Percentiles rank a stretch among this genome's conserved stretches.
Evolutionary conservation across 2,329 filamentous ascomycete genomes (phyloP).

Genomic region (Escovopsis sp.): DNA sequence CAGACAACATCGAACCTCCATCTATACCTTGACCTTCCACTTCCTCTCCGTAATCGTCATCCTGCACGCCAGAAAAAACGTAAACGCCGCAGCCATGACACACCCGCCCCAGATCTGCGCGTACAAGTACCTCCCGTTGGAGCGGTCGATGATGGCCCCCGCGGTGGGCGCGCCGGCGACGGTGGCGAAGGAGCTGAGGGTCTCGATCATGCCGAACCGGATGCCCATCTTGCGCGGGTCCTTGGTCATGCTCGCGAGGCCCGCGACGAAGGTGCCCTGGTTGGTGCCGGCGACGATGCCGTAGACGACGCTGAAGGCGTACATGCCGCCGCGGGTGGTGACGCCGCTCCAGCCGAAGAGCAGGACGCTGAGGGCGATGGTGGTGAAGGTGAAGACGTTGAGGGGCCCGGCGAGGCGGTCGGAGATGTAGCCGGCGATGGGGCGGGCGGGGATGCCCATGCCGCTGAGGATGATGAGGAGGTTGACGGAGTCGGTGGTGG

Average conservation of each 20-base stretch:
- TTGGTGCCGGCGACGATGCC: constrained; percentile 29
- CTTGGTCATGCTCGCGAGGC: constrained; percentile 26
- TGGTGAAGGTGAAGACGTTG: constrained; percentile 38
- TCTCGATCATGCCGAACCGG: constrained; percentile 31
- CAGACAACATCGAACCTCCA: constrained; percentile 7
- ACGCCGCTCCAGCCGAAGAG: constrained; percentile 44
- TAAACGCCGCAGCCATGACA: constrained; percentile 22
- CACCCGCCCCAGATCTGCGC: constrained; percentile 33
- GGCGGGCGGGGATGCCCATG: constrained; percentile 38
- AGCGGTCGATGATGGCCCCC: constrained; percentile 29
- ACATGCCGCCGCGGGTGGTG: constrained; percentile 22
- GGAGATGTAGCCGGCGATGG: constrained; percentile 37
- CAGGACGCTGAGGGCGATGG: constrained; percentile 28
- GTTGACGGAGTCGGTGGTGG: constrained; percentile 34
- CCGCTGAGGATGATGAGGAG: constrained; percentile 44
- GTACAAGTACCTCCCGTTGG: constrained; percentile 24
- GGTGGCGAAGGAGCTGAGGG: constrained; percentile 25
- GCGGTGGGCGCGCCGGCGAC: constrained; percentile 30
- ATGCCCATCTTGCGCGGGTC: constrained; percentile 30
- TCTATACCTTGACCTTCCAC: constrained; percentile 21
- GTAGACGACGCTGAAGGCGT: constrained; percentile 28
- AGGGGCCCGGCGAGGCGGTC: constrained; percentile 37
- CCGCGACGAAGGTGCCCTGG: constrained; percentile 26
- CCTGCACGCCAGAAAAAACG: constrained; percentile 19
- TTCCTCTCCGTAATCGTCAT: constrained; percentile 22